Evolutionary conservation across 345 rosid species (phyloP), one percentile per base, ranked within the genome.

Genomic region (Anastatica hierochuntica): DNA sequence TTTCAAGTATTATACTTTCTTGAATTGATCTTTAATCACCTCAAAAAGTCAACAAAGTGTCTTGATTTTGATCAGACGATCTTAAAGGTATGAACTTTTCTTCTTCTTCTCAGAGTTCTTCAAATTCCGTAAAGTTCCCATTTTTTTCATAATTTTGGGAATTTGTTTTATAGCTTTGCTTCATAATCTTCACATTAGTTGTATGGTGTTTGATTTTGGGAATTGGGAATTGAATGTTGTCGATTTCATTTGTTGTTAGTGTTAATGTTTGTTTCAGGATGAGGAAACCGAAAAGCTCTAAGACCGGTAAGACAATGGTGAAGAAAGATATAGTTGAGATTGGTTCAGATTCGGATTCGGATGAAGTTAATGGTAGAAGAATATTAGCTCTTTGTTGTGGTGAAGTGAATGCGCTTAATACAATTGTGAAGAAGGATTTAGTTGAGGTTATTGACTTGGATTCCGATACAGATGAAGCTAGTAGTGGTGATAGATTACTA

Each of bases 331-430:
- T 58, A 0, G 37, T 44, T 24, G 67, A 43, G 52, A 53, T 52
- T 14, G 67, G 37, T 0, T 35, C 52, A 13, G 55, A 58, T 5
- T 2, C 34, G 10, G 66, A 52, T 9, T 26, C 49, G 12, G 61
- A 37, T 14, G 33, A 43, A 23, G 70, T 8, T 51, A n/a, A n/a
- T n/a, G 18, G 13, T 31, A 19, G 49, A 29, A 18, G 12, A 17
- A 39, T 45, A 41, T 24, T 52, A 7, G 43, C 60, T 59, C 37
- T 15, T 14, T 37, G 50, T 14, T 37, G 50, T 21, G 29, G 60
- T 53, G 24, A 13, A 41, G 66, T 34, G 53, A 38, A 72, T 56
- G 17, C 69, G n/a, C n/a, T n/a, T n/a, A n/a, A n/a, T n/a, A n/a
- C n/a, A n/a, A n/a, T n/a, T n/a, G n/a, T n/a, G 24, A 15, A 21